Evolutionary conservation across 2,329 filamentous ascomycete genomes (phyloP).

Genomic region (Colletotrichum nymphaeae): DNA sequence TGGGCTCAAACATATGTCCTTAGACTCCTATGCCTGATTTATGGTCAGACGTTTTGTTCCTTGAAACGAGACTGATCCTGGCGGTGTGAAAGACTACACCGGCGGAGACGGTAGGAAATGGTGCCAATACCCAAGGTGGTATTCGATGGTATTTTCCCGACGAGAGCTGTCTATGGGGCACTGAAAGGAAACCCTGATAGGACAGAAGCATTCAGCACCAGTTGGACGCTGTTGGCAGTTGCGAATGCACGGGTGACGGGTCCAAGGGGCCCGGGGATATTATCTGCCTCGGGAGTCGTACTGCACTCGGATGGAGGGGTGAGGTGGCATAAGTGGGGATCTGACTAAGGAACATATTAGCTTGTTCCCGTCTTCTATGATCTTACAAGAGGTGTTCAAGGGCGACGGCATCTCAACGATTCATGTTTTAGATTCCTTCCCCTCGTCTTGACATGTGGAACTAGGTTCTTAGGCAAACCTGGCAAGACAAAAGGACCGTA

Average conservation of each 20-base stretch:
- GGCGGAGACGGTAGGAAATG: background rate
- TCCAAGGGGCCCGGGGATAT: background rate
- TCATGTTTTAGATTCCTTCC: background rate
- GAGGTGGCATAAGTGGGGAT: background rate
- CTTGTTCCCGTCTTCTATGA: too few relatives aligned
- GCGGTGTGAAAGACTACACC: background rate
- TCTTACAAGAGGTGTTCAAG: background rate
- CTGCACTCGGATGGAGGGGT: background rate
- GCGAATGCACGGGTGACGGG: background rate
- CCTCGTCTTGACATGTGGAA: background rate
- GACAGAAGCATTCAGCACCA: background rate
- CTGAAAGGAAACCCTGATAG: background rate
- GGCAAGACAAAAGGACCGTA: background rate
- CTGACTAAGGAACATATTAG: background rate
- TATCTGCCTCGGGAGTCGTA: background rate
- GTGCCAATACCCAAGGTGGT: background rate
- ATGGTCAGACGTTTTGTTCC: conserved; percentile 1
- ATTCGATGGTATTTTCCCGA: background rate
- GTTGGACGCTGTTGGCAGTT: background rate
- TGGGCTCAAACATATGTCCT: conserved; percentile 2
- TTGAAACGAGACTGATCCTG: conserved; percentile 1
- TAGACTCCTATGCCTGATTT: background rate
- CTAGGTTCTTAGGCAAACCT: background rate
- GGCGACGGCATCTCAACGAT: background rate
- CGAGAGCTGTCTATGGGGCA: background rate